phyloP scores from a whole-genome alignment of 2,329 filamentous ascomycete genomes.

The Clarireedia paspali region DNA sequence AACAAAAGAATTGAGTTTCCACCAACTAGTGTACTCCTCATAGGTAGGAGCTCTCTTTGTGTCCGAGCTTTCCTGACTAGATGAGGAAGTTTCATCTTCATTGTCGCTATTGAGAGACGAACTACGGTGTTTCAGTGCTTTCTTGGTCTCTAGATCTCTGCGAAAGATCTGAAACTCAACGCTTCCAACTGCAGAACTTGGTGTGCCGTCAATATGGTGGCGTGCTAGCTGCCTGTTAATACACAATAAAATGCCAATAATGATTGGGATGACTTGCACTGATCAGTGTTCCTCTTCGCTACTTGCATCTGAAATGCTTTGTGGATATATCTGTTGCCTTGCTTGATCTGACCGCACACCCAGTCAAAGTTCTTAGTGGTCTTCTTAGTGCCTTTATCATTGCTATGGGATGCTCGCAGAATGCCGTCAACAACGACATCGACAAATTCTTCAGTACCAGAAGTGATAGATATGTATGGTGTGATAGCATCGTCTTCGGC shows the following conservation, averaged over 20 bases:
- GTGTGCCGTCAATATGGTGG: background rate
- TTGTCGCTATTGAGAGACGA: background rate
- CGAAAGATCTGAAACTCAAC: slow-evolving; percentile 11
- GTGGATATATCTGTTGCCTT: background rate
- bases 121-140: background rate
- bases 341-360: background rate
- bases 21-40: slow-evolving; percentile 15
- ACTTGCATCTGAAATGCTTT: slow-evolving; percentile 13
- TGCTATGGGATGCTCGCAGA: slow-evolving; percentile 15
- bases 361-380: background rate
- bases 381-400: background rate
- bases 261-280: slow-evolving; percentile 5
- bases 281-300: slow-evolving; percentile 5
- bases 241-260: background rate
- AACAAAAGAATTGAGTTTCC: slow-evolving; percentile 12
- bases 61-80: background rate
- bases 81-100: background rate
- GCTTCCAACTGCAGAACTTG: slow-evolving; percentile 6
- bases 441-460: slow-evolving; percentile 13
- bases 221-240: background rate
- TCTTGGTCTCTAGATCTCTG: background rate
- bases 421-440: slow-evolving; percentile 25
- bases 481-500: slow-evolving; percentile 14
- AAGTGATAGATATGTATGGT: slow-evolving; percentile 1
- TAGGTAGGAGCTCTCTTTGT: slow-evolving; percentile 14